These are phyloP conservation scores for Angomonas deanei DNA, from an alignment of 208 protist genomes.

Conservation along the genomic window DNA sequence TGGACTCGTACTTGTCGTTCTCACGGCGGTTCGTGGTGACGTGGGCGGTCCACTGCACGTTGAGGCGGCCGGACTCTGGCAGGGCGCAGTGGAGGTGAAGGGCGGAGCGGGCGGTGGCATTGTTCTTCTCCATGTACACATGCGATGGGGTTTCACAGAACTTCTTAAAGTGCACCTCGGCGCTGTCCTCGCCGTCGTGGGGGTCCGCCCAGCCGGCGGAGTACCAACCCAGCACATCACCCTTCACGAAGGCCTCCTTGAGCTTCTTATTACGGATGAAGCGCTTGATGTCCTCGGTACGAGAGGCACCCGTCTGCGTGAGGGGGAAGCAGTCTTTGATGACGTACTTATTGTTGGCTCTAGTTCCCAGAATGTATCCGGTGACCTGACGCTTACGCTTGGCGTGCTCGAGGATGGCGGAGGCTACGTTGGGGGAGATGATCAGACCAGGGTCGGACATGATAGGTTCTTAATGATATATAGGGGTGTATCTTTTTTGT, in stretches of 20 bases:
- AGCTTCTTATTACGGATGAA: background rate
- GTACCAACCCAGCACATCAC: slow-evolving; percentile 75
- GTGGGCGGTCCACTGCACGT: slow-evolving; percentile 28
- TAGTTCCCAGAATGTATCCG: slow-evolving; percentile 62
- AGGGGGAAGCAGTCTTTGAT: slow-evolving; percentile 69
- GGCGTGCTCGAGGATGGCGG: slow-evolving; percentile 78
- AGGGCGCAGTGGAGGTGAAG: slow-evolving; percentile 53
- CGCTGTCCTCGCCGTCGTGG: slow-evolving; percentile 8
- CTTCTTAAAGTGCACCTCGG: slow-evolving; percentile 29
- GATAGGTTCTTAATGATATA: background rate
- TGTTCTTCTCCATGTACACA: slow-evolving; percentile 21
- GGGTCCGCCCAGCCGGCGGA: slow-evolving; percentile 25
- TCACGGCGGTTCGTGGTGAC: slow-evolving; percentile 24
- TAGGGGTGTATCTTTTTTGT: background rate
- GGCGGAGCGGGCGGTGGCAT: slow-evolving; percentile 12
- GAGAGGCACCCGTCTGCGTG: slow-evolving; percentile 40
- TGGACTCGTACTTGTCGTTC: background rate
- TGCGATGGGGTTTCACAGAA: slow-evolving; percentile 52
- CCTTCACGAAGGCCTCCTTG: slow-evolving; percentile 47
- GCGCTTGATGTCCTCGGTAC: slow-evolving; percentile 24
- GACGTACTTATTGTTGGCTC: slow-evolving; percentile 32
- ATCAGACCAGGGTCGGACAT: slow-evolving; percentile 13
- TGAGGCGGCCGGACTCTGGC: slow-evolving; percentile 19
- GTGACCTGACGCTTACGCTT: slow-evolving; percentile 61
- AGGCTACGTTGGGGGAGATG: slow-evolving; percentile 66